A percentile compares a stretch with the other conserved stretches of the same genome.
Conservation (phyloP, 805 yeast genomes). For the Yamadazyma insecticola region DNA sequence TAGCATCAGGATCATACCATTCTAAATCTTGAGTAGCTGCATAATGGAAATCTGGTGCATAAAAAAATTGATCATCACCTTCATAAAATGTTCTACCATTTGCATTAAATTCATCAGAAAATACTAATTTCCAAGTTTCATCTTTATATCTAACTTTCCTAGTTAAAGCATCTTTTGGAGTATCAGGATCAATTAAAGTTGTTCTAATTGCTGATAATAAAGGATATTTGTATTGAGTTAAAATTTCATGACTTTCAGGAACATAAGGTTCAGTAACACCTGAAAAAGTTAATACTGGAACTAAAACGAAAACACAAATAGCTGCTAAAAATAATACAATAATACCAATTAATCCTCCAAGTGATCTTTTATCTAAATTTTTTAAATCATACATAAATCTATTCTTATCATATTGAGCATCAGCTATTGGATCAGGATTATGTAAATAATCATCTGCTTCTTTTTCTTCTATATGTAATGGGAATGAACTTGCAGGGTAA, state of each 20-base stretch:
- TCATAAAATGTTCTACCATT: constrained; percentile 41
- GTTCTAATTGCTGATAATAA: constrained; percentile 32
- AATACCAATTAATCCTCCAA: constrained; percentile 60
- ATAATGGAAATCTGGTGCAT: constrained; percentile 37
- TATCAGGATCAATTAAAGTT: constrained; percentile 36
- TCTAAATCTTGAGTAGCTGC: constrained; percentile 41
- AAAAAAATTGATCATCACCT: constrained; percentile 42
- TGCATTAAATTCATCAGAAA: constrained; percentile 40
- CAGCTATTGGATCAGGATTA: constrained; percentile 93
- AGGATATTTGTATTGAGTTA: constrained; percentile 43
- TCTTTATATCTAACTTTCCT: constrained; percentile 21
- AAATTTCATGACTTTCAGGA: constrained; percentile 35
- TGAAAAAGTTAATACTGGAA: constrained; percentile 82
- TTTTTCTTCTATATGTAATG: constrained; percentile 84
- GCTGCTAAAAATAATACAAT: constrained; percentile 56
- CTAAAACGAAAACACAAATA: constrained; percentile 62
- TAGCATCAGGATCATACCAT: constrained; percentile 43
- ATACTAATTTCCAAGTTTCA: constrained; percentile 29
- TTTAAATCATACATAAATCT: constrained; percentile 62
- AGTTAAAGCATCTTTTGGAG: constrained; percentile 27
- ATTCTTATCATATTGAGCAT: constrained; percentile 76
- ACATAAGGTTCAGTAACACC: constrained; percentile 45
- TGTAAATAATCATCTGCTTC: constrained; percentile 94
- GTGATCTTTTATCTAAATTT: constrained; percentile 58
- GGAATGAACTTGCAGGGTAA: constrained; percentile 89